Evolutionary conservation across 331 rosid species (phyloP).

Genomic region (Pyrus hybrid): DNA sequence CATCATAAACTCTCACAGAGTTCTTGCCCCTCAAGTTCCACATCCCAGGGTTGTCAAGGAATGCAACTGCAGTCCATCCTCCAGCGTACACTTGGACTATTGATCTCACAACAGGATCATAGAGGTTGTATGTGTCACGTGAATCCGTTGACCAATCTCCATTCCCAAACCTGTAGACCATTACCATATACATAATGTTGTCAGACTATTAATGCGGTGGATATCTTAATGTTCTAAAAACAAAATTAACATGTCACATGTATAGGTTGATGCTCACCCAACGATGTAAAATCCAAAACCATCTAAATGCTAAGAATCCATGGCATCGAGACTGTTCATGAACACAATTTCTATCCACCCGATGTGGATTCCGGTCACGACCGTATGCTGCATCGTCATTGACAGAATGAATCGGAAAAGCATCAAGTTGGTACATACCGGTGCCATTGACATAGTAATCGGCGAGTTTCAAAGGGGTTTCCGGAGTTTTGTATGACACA

Average conservation of each 20-base stretch:
- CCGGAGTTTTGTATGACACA: conserved; percentile 51
- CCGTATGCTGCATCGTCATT: conserved; percentile 34
- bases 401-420: conserved; percentile 36
- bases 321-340: conserved; percentile 26
- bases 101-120: conserved; percentile 52
- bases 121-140: conserved; percentile 42
- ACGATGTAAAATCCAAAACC: conserved; percentile 66
- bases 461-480: conserved; percentile 76
- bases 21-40: conserved; percentile 85
- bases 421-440: conserved; percentile 50
- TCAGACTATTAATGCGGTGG: neutral
- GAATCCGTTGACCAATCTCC: conserved; percentile 51
- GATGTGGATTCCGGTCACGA: conserved; percentile 46
- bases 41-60: conserved; percentile 80
- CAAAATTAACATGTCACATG: too few relatives aligned
- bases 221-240: neutral
- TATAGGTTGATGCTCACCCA: conserved; percentile 36
- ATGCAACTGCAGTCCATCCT: conserved; percentile 75
- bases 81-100: conserved; percentile 65
- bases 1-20: conserved; percentile 55
- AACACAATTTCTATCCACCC: conserved; percentile 69
- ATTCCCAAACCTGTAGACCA: conserved; percentile 32
- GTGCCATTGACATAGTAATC: conserved; percentile 52
- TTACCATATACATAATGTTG: neutral
- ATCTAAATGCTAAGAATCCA: conserved; percentile 78